phyloP scores from a whole-genome alignment of 305 asterid genomes.

The Ilex paraguariensis region DNA sequence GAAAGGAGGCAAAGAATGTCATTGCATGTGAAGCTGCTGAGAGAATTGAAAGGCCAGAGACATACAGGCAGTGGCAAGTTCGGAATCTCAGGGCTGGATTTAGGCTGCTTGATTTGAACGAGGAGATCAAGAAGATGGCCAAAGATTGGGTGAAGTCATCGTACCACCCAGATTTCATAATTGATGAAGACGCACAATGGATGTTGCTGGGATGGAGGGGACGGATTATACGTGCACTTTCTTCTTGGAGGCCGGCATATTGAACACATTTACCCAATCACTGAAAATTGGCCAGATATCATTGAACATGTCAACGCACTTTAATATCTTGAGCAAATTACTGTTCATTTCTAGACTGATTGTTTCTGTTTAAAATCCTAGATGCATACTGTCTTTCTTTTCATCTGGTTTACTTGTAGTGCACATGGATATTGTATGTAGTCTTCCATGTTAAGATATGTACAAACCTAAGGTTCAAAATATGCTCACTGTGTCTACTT shows the following conservation, averaged over 20 bases:
- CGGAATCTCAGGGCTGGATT: slow-evolving; percentile 62
- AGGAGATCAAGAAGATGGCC: slow-evolving; percentile 37
- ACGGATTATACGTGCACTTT: slow-evolving; percentile 43
- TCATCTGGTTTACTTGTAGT: too few relatives aligned
- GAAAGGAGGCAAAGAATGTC: slow-evolving; percentile 66
- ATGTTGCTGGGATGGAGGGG: slow-evolving; percentile 77
- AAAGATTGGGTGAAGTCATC: slow-evolving; percentile 35
- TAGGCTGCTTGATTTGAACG: slow-evolving; percentile 39
- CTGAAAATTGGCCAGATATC: too few relatives aligned
- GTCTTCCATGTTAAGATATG: too few relatives aligned
- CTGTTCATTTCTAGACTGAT: too few relatives aligned
- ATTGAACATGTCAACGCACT: too few relatives aligned
- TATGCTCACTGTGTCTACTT: too few relatives aligned
- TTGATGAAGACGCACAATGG: slow-evolving; percentile 58
- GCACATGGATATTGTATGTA: too few relatives aligned
- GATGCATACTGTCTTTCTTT: too few relatives aligned
- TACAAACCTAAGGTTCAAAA: too few relatives aligned
- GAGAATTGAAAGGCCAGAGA: slow-evolving; percentile 80
- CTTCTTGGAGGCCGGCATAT: slow-evolving; percentile 50
- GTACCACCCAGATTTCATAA: slow-evolving; percentile 63
- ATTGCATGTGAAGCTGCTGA: slow-evolving; percentile 85
- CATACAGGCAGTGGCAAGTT: slow-evolving; percentile 81
- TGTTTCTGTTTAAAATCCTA: too few relatives aligned
- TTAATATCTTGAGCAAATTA: too few relatives aligned
- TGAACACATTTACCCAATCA: too few relatives aligned